Evolutionary conservation across 768 basidiomycete species (phyloP), one percentile per base, ranked within the genome.

Genomic region (Collybia sordida): DNA sequence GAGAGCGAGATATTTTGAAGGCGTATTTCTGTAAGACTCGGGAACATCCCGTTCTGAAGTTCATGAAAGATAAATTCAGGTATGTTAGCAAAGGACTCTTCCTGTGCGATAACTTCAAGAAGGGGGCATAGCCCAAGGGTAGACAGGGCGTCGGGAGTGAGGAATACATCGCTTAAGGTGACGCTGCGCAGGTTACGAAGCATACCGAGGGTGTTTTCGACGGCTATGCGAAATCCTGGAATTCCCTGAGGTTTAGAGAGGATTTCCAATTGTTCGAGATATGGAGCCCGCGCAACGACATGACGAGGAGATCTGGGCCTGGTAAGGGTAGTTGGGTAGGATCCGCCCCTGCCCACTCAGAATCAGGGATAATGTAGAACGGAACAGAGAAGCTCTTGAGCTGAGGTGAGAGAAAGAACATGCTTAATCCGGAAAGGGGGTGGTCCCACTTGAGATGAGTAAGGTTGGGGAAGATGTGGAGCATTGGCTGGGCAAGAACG

Each of bases 111-210:
- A 3, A 31, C 42, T 28, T 55, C 35, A 19, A 55, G 27, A 24
- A 40, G 28, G 5, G 54, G 37, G 48, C 50, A 55, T n/a, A n/a
- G n/a, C n/a, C n/a, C n/a, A n/a, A n/a, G n/a, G 21, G 50, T 55
- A n/a, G 54, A 45, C 25, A n/a, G n/a, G n/a, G n/a, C 42, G 31
- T 51, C 49, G 8, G 54, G 48, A 3, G 54, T 40, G 3, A 52
- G 43, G 9, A 49, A 41, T 21, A 43, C 27, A 31, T 55, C 50
- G 8, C 46, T 49, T 9, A 55, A 40, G 5, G 31, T 21, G 14
- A 51, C 43, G n/a, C 28, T 38, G n/a, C 31, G 41, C 25, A 51
- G 54, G 6, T 38, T 21, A 28, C 24, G 22, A 54, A 75, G 44
- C 52, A 38, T 35, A 22, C 18, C 17, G 17, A 56, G 22, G n/a